A percentile compares a stretch with the other conserved stretches of the same genome.
These are phyloP conservation scores for Tetrahymena elliotti DNA, from an alignment of 73 alveolate species.

Conservation along the genomic window DNA sequence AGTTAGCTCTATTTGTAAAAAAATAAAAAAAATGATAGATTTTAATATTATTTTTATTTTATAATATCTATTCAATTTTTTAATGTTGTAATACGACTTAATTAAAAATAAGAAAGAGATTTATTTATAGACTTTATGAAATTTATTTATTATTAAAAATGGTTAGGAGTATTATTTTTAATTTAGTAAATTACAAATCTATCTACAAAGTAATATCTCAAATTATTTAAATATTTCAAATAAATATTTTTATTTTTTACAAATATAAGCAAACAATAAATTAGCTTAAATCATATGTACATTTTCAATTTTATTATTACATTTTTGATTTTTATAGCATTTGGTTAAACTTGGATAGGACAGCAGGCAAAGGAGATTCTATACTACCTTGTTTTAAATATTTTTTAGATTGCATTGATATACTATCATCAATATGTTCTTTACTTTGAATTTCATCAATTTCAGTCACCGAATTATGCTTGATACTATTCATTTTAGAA, in stretches of 20 bases:
- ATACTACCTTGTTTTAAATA: neutral
- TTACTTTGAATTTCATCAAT: neutral
- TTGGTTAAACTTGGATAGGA: neutral
- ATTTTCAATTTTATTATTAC: neutral
- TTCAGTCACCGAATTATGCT: neutral
- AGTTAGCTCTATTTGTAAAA: no score
- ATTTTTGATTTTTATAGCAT: neutral
- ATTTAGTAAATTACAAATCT: no score
- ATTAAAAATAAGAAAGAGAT: no score
- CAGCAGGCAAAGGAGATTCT: neutral
- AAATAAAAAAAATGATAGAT: no score
- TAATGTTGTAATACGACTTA: no score
- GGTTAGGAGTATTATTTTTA: neutral
- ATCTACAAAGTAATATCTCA: neutral
- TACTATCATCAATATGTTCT: neutral
- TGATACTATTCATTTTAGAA: neutral
- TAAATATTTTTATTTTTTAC: no score
- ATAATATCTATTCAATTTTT: no score
- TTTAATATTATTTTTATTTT: no score
- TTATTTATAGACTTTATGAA: neutral
- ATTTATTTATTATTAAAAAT: no score
- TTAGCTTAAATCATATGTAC: no score
- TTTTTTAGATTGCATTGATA: neutral
- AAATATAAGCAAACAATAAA: no score
- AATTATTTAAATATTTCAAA: neutral